Base-by-base conservation (phyloP, 345 rosid species). In the Acer negundo region DNA sequence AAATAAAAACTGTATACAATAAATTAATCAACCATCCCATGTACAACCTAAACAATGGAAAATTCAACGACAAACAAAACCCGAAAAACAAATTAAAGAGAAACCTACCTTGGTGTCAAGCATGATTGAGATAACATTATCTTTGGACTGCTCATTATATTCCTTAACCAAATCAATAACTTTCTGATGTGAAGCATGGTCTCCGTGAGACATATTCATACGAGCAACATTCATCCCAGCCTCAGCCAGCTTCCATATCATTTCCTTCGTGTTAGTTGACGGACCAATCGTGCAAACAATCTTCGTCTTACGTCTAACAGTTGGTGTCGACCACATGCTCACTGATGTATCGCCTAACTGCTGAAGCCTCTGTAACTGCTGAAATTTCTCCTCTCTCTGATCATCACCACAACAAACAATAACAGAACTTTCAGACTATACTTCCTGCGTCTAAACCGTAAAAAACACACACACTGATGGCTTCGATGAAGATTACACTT, bases 211-310 rank as follows among this genome's bases (percentile, higher is more conserved):
- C 99, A 96, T 94, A 81, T 96, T 96, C 91, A 96, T 5, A 70
- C 99, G 86, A 72, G 99, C 97, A 79, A 94, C 98, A 75, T 96
- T 96, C 99, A 96, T 96, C 65, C 98, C 99, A 68, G 95, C 91
- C 85, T 96, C 99, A 31, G 99, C 99, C 99, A 96, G 82, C 84
- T 92, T 94, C 99, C 99, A 94, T 83, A 96, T 92, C 98, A 94
- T 96, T 85, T 94, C 98, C 72, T 85, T 76, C 4, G 99, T 94
- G 84, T n/a, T n/a, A n/a, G n/a, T n/a, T n/a, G n/a, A n/a, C n/a
- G n/a, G n/a, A n/a, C n/a, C n/a, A n/a, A n/a, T n/a, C n/a, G 99
- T 94, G 84, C 99, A 92, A 17, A 96, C 99, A 56, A 96, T 96
- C 90, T 96, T 96, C 4, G 99, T 96, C 89, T 96, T 96, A 69